Conservation (phyloP, 768 basidiomycete species). For the Postia placenta region DNA sequence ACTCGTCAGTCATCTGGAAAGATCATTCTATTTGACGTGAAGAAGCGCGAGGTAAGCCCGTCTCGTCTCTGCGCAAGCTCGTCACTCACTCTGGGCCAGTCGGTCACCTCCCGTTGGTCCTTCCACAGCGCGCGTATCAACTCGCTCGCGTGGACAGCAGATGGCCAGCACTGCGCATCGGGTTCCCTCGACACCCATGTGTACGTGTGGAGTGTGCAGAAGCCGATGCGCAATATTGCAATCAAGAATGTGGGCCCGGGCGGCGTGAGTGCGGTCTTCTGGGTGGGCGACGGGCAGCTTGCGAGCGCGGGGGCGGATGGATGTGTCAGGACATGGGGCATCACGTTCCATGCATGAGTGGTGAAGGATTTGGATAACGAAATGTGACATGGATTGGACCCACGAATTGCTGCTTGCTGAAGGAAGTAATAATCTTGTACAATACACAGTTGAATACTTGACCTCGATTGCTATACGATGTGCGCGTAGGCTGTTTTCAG, state of each 20-base stretch:
- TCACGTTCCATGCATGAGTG: slow-evolving; percentile 34
- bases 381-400: neutral
- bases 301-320: slow-evolving; percentile 78
- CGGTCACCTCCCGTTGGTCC: slow-evolving; percentile 75
- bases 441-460: no score
- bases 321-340: slow-evolving; percentile 68
- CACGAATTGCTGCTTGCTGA: neutral
- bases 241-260: slow-evolving; percentile 86
- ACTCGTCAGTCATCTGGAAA: slow-evolving; percentile 65
- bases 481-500: no score
- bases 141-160: slow-evolving; percentile 69
- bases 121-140: slow-evolving; percentile 81
- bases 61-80: neutral
- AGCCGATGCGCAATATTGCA: slow-evolving; percentile 66
- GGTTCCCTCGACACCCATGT: slow-evolving; percentile 92
- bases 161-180: slow-evolving; percentile 74
- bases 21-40: slow-evolving; percentile 70
- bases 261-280: slow-evolving; percentile 76
- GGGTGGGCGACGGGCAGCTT: slow-evolving; percentile 59
- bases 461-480: no score
- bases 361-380: neutral
- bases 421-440: no score
- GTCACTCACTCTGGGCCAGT: slow-evolving; percentile 28
- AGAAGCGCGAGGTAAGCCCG: slow-evolving; percentile 49
- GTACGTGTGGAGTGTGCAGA: slow-evolving; percentile 77